Base-by-base conservation (phyloP, 768 basidiomycete genomes). In the Hygrophoropsis aurantiaca region DNA sequence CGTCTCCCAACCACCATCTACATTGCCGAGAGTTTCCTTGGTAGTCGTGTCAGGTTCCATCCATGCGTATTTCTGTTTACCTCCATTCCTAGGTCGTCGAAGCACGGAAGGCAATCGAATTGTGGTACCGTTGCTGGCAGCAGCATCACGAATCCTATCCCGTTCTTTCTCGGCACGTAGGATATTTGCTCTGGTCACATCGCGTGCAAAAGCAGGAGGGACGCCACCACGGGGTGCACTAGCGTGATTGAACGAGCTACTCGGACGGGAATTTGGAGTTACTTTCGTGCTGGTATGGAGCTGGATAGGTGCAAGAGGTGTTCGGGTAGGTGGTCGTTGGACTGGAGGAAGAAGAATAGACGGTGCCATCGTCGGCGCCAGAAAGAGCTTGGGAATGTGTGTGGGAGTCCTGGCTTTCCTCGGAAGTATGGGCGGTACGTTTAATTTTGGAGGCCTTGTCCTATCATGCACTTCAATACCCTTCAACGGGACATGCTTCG, bases 181-280 rank as follows among this genome's bases (percentile, higher is more conserved):
- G 23, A 57, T 51, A 33, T 58, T 57, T 2, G 57, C 59, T 39
- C 50, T 66, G 19, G 64, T 64, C 21, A 65, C 64, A 4, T 58
- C 55, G n/a, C 63, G 55, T 11, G 66, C 66, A 21, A 65, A 47
- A 20, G 58, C 53, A 0, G 66, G 66, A 34, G 64, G 66, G 26
- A 67, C 50, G 13, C 66, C 64, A 15, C 64, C 66, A 37, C 57
- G 53, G 4, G 64, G 66, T 8, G 64, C 50, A 32, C 46, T 53
- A 2, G 51, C 45, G 20, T 60, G 27, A 45, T 24, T 44, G 44
- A 24, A 37, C 30, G 13, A 43, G 7, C 2, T 40, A 25, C 15
- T 32, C 10, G 3, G 32, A 16, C 56, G 52, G 25, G 49, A 20
- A 30, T 44, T 54, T 16, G 47, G 30, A 23, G 23, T 5, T 21